Conservation (phyloP, 1,139 yeast species). For the Diutina siamensis region DNA sequence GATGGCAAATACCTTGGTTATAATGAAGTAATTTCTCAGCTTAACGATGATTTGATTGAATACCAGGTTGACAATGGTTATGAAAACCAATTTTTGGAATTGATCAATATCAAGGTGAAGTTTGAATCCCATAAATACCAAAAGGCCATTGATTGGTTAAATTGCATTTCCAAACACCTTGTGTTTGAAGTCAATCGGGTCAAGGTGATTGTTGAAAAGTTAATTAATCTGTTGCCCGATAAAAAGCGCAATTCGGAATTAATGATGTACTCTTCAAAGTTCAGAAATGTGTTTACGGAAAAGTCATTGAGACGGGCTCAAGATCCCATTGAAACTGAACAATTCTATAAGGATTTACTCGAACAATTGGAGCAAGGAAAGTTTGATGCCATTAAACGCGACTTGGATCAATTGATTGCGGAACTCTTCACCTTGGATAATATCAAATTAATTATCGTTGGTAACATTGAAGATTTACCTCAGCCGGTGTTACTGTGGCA, state of each 20-base stretch:
- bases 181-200: slow-evolving; percentile 67
- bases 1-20: slow-evolving; percentile 45
- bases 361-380: slow-evolving; percentile 41
- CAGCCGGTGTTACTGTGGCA: slow-evolving; percentile 59
- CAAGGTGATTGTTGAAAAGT: slow-evolving; percentile 58
- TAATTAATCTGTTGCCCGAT: slow-evolving; percentile 67
- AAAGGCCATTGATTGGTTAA: slow-evolving; percentile 68
- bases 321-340: slow-evolving; percentile 56
- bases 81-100: slow-evolving; percentile 52
- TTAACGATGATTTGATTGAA: slow-evolving; percentile 66
- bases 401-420: slow-evolving; percentile 45
- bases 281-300: slow-evolving; percentile 40
- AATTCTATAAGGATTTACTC: slow-evolving; percentile 38
- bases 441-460: slow-evolving; percentile 58
- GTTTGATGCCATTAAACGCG: slow-evolving; percentile 33
- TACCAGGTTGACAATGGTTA: slow-evolving; percentile 46
- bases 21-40: slow-evolving; percentile 61
- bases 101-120: slow-evolving; percentile 49
- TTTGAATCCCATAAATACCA: slow-evolving; percentile 52
- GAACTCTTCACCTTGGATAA: slow-evolving; percentile 50
- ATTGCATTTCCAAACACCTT: slow-evolving; percentile 49
- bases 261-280: slow-evolving; percentile 55
- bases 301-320: slow-evolving; percentile 57
- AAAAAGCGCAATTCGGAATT: slow-evolving; percentile 67
- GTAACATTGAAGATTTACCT: slow-evolving; percentile 42